Evolutionary conservation across 2,329 filamentous ascomycete genomes (phyloP).

Genomic region (Aspergillus calidoustus): DNA sequence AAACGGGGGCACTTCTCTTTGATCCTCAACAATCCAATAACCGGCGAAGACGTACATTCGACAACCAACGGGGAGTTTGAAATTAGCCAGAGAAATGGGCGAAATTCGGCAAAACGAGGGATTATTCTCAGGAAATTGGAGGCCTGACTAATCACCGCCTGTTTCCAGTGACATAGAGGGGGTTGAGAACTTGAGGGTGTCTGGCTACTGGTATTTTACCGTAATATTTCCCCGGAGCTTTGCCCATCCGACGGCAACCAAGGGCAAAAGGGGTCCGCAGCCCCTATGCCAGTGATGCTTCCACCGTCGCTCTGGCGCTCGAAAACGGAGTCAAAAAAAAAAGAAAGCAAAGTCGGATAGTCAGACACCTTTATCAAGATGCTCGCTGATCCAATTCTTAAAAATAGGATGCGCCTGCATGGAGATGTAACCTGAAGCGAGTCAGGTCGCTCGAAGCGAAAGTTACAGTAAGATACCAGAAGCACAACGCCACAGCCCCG

Average conservation of each 20-base stretch:
- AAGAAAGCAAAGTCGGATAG: background rate
- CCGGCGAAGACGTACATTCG: background rate
- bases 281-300: no score
- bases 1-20: background rate
- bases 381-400: background rate
- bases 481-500: background rate
- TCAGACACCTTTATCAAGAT: background rate
- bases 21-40: background rate
- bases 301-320: background rate
- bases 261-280: background rate
- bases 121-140: background rate
- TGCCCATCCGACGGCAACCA: background rate
- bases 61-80: background rate
- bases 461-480: background rate
- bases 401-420: background rate
- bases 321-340: background rate
- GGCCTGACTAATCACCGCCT: background rate
- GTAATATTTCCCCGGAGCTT: background rate
- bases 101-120: background rate
- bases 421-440: background rate
- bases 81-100: background rate
- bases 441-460: background rate
- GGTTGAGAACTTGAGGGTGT: background rate
- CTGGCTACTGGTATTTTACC: background rate
- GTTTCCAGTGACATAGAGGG: background rate